Conservation (phyloP, 2,329 filamentous ascomycete genomes). For the Botrytis sinoallii region DNA sequence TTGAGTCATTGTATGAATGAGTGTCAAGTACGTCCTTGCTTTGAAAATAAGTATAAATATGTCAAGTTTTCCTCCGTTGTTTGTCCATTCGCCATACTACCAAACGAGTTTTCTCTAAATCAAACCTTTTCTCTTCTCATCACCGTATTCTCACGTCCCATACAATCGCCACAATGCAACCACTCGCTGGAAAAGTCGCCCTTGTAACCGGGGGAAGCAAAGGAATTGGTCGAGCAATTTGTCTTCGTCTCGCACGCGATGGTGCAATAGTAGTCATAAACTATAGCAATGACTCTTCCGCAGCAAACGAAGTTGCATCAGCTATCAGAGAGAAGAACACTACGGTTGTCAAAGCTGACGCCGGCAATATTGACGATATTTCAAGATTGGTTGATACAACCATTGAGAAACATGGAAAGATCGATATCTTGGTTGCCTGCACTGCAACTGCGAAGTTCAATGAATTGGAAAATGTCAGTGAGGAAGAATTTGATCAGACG, state of each 20-base stretch:
- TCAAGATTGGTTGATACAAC: slow-evolving; percentile 49
- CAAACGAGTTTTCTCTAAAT: neutral
- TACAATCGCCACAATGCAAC: slow-evolving; percentile 21
- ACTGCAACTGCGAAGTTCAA: slow-evolving; percentile 51
- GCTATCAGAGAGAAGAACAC: slow-evolving; percentile 48
- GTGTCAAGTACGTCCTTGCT: neutral
- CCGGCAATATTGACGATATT: slow-evolving; percentile 45
- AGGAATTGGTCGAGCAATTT: slow-evolving; percentile 59
- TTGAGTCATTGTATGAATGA: neutral
- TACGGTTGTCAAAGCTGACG: slow-evolving; percentile 56
- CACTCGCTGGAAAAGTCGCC: slow-evolving; percentile 34
- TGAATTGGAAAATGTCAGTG: slow-evolving; percentile 48
- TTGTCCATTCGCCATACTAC: neutral
- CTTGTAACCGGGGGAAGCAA: slow-evolving; percentile 46
- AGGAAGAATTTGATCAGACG: slow-evolving; percentile 49
- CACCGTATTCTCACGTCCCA: neutral
- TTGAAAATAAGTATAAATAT: neutral
- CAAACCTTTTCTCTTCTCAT: neutral
- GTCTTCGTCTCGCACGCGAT: slow-evolving; percentile 53
- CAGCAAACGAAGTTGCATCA: slow-evolving; percentile 49
- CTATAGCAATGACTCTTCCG: slow-evolving; percentile 47
- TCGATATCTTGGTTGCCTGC: slow-evolving; percentile 58
- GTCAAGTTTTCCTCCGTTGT: neutral
- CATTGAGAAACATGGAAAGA: slow-evolving; percentile 49
- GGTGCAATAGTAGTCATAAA: slow-evolving; percentile 59